phyloP scores from a whole-genome alignment of 1,284 basidiomycete species.

The Vanrija sp. region DNA sequence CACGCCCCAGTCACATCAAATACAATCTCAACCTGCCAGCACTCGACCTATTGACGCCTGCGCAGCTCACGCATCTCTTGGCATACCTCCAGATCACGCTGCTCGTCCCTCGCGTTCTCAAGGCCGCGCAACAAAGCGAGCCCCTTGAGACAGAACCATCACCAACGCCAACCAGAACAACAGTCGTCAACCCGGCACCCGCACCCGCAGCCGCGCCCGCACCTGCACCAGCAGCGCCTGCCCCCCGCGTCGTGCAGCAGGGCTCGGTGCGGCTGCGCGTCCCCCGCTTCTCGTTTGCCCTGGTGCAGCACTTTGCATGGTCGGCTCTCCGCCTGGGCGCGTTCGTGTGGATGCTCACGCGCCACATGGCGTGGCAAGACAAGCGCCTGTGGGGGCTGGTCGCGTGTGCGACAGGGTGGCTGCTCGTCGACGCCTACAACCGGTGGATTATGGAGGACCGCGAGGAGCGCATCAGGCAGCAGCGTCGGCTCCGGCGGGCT shows the following conservation, averaged over 20 bases:
- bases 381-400: constrained; percentile 33
- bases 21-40: constrained; percentile 34
- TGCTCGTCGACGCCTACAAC: constrained; percentile 27
- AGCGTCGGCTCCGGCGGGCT: too few species aligned
- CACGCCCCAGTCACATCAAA: constrained; percentile 14
- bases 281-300: constrained; percentile 16
- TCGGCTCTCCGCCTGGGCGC: constrained; percentile 26
- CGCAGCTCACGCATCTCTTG: constrained; percentile 31
- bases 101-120: constrained; percentile 26
- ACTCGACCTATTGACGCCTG: constrained; percentile 20
- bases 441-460: constrained; percentile 6
- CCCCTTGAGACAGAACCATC: constrained; percentile 3
- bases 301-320: constrained; percentile 31
- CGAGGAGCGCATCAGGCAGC: neutral
- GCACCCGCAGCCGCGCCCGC: neutral
- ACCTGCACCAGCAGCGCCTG: neutral
- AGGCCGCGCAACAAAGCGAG: neutral
- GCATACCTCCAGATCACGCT: constrained; percentile 36
- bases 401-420: constrained; percentile 29
- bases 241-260: constrained; percentile 5
- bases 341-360: constrained; percentile 41
- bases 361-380: constrained; percentile 35
- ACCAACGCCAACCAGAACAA: constrained; percentile 2
- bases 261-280: constrained; percentile 7
- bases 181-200: neutral